Conservation (phyloP, 2,329 filamentous ascomycete species). For the Alternaria sp. region DNA sequence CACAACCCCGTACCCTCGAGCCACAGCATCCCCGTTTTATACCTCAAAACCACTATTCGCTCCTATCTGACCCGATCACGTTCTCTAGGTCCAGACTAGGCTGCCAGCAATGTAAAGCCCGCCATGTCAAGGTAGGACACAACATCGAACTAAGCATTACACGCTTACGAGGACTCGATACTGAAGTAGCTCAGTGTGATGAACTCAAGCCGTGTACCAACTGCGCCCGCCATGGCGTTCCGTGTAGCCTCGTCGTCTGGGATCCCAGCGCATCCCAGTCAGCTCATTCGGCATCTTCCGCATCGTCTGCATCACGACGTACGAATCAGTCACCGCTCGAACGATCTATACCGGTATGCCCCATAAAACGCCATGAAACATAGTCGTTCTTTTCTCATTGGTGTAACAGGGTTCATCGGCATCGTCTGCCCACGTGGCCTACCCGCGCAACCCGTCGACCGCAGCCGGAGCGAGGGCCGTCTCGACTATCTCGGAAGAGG, state of each 20-base stretch:
- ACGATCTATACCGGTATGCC: constrained; percentile 23
- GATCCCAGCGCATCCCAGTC: constrained; percentile 25
- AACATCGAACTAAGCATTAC: neutral
- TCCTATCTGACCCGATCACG: neutral
- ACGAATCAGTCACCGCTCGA: constrained; percentile 18
- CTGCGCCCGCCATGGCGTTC: constrained; percentile 46
- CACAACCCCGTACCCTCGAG: constrained; percentile 1
- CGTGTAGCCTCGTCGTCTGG: constrained; percentile 42
- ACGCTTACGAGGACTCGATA: constrained; percentile 1
- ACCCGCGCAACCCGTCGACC: constrained; percentile 26
- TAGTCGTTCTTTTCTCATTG: constrained; percentile 1
- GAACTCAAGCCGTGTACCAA: constrained; percentile 48
- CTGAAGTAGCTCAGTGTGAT: constrained; percentile 42
- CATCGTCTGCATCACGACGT: constrained; percentile 16
- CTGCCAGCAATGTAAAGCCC: constrained; percentile 46
- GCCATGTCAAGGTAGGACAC: constrained; percentile 46
- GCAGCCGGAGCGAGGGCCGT: constrained; percentile 9
- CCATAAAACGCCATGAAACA: neutral
- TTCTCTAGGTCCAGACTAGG: constrained; percentile 30
- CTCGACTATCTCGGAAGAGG: constrained; percentile 24
- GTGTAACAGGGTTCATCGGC: constrained; percentile 14
- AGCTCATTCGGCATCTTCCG: constrained; percentile 16
- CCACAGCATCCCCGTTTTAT: neutral
- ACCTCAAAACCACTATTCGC: neutral
- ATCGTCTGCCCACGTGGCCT: constrained; percentile 26